Base-by-base conservation (phyloP, 1,284 basidiomycete species). In the Fomitiporia mediterranea region DNA sequence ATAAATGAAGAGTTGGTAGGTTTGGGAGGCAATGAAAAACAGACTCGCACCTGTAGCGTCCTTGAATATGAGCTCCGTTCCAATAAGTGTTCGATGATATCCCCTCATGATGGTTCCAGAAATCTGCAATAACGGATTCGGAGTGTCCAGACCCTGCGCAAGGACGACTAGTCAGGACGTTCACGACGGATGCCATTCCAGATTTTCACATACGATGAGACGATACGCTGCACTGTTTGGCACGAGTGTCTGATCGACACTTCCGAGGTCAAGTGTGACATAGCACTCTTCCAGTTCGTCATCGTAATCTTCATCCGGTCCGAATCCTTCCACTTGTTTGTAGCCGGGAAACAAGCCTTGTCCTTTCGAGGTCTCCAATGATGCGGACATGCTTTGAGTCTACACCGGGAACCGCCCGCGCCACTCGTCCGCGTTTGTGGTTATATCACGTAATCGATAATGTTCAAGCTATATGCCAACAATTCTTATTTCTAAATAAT, bases 91-190 rank as follows among this genome's bases (percentile, higher is more conserved):
- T 57, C 84, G 80, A 60, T 89, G 82, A 43, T 73, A 70, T 0
- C 88, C 88, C 67, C 82, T 82, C 61, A 89, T 76, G 30, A 88
- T 74, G 0, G 84, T 84, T 2, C 86, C 86, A 7, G 84, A 82
- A 0, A 90, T 73, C 62, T 91, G 88, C 13, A 91, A 67, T 62
- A 81, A 89, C 0, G 88, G 88, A 0, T 80, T 83, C 0, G 84
- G 79, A 0, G 84, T 85, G 65, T 91, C 86, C 15, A 91, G 68
- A 1, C 87, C 88, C 88, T 90, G 28, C 39, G 6, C 34, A 23
- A 48, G 23, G 15, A 19, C 34, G 27, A 39, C 17, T 7, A 42
- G n/a, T 19, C 21, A 21, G 28, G 9, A 9, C 17, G 13, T 2
- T 21, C 13, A 43, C 8, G 15, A 19, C 8, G 27, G 21, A 43